Percentiles rank a stretch among this genome's conserved stretches.
Conservation (phyloP, 805 yeast genomes). For the Kuraishia ogatae region DNA sequence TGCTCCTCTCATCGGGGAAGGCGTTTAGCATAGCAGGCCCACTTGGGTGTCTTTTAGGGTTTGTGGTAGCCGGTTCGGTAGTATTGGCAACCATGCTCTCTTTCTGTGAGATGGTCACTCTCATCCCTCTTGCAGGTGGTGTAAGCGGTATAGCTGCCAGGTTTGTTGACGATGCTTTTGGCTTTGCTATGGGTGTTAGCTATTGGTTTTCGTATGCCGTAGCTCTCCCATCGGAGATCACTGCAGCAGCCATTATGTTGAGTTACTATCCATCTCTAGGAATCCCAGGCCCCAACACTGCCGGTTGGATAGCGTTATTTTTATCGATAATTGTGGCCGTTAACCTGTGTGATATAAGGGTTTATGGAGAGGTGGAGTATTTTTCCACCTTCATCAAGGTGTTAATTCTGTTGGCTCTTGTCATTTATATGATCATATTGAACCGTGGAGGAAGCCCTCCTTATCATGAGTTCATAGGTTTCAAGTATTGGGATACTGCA, state of each 20-base stretch:
- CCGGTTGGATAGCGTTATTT: constrained; percentile 62
- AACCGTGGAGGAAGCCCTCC: constrained; percentile 50
- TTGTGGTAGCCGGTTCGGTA: constrained; percentile 51
- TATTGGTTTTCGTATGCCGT: constrained; percentile 68
- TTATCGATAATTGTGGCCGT: constrained; percentile 34
- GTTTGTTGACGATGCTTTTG: constrained; percentile 72
- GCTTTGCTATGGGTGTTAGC: constrained; percentile 64
- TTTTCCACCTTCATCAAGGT: constrained; percentile 51
- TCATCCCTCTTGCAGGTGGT: constrained; percentile 73
- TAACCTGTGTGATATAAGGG: constrained; percentile 60
- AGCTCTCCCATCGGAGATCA: constrained; percentile 72
- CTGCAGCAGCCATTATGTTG: constrained; percentile 72
- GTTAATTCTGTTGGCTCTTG: constrained; percentile 39
- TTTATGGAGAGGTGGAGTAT: constrained; percentile 71
- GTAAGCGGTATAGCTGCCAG: constrained; percentile 68
- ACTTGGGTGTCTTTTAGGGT: constrained; percentile 64
- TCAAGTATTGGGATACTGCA: constrained; percentile 55
- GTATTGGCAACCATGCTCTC: constrained; percentile 65
- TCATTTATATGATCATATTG: constrained; percentile 56
- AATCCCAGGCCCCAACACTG: constrained; percentile 43
- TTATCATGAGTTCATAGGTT: constrained; percentile 43
- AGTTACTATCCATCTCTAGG: constrained; percentile 53
- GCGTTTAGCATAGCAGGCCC: constrained; percentile 73
- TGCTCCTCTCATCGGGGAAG: constrained; percentile 62
- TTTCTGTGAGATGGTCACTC: constrained; percentile 75